A percentile compares a stretch with the other conserved stretches of the same genome.
These are phyloP conservation scores for Barnettozyma californica DNA, from an alignment of 805 yeast species.

Conservation along the genomic window DNA sequence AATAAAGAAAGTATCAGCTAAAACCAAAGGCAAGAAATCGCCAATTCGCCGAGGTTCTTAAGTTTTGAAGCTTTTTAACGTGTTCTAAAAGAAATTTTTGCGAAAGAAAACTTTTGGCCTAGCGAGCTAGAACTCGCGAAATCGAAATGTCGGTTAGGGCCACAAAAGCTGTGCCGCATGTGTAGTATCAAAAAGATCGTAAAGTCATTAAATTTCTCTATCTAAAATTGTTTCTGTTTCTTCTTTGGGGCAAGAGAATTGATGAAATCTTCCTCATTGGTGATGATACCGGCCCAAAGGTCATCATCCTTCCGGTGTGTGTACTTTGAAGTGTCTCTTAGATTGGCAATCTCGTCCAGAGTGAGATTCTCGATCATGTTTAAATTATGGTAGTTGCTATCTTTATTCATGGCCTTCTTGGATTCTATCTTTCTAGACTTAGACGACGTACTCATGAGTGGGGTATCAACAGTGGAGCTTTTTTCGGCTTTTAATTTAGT, in stretches of 20 bases:
- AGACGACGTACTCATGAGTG: no score
- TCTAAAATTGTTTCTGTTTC: conserved; percentile 2
- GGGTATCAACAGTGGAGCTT: not conserved
- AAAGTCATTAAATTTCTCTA: not conserved
- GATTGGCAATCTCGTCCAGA: conserved; percentile 8
- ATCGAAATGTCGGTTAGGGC: not conserved
- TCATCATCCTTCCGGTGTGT: not conserved
- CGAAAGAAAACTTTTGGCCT: not conserved
- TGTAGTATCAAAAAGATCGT: not conserved
- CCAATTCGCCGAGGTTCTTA: not conserved
- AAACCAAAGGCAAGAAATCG: not conserved
- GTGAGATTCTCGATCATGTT: not conserved
- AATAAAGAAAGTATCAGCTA: not conserved
- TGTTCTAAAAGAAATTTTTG: not conserved
- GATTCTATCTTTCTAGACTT: no score
- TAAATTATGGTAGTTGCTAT: not conserved
- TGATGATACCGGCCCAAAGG: conserved; percentile 2
- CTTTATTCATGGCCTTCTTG: not conserved
- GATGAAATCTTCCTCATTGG: conserved; percentile 4
- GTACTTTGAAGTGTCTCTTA: conserved; percentile 2
- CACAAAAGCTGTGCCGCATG: not conserved
- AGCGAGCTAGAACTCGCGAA: not conserved
- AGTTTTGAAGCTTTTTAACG: not conserved
- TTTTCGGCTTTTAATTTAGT: not conserved
- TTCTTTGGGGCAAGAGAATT: conserved; percentile 6